phyloP scores from a whole-genome alignment of 148 eudicot genomes.

The Heliosperma pusillum region DNA sequence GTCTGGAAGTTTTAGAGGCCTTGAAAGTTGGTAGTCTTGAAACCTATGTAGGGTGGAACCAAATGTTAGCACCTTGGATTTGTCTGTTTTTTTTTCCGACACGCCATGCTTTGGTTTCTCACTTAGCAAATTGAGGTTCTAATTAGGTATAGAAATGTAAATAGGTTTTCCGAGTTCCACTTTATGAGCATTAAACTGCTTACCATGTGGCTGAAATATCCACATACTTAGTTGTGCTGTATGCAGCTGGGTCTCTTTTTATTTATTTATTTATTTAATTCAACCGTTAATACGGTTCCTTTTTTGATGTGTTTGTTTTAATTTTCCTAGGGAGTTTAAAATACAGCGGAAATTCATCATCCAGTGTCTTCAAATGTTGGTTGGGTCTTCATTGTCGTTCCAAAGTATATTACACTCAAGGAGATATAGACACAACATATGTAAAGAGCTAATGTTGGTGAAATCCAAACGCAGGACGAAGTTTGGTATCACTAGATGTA shows the following conservation, averaged over 20 bases:
- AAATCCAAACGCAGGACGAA: conserved; percentile 20
- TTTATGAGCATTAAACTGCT: not conserved
- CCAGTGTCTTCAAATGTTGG: conserved; percentile 25
- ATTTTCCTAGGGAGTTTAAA: conserved; percentile 6
- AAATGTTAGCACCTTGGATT: not conserved
- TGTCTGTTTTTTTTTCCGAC: not conserved
- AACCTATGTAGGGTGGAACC: not conserved
- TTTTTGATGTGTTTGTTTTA: not conserved
- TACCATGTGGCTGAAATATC: not conserved
- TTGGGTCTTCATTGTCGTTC: conserved; percentile 29
- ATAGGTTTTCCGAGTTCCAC: not conserved
- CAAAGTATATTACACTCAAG: conserved; percentile 18
- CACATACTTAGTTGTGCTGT: not conserved
- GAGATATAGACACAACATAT: conserved; percentile 10
- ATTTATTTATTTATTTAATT: not conserved
- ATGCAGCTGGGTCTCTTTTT: not conserved
- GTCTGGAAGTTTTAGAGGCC: not conserved
- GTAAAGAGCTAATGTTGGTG: conserved; percentile 9
- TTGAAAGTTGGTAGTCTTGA: not conserved
- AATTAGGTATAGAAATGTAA: not conserved
- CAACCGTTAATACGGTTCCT: not conserved
- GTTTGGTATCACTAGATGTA: conserved; percentile 22
- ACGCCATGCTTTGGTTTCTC: not conserved
- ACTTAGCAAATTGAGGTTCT: not conserved
- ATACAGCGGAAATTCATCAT: not conserved